A percentile compares a stretch with the other conserved stretches of the same genome.
These are phyloP conservation scores for Clausena lansium DNA, from an alignment of 345 rosid species.

Conservation along the genomic window DNA sequence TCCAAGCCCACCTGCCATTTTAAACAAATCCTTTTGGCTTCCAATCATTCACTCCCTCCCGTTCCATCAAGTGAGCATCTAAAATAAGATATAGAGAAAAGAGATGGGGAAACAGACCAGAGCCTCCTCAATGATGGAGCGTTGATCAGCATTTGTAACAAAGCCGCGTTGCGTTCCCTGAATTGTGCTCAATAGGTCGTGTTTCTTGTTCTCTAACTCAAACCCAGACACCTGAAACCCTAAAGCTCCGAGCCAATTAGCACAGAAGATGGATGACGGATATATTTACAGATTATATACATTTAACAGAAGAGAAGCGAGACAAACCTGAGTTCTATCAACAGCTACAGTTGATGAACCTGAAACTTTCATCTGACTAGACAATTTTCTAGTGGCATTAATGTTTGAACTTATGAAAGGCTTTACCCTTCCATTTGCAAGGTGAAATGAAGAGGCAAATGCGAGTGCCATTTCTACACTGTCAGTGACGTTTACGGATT, in stretches of 20 bases:
- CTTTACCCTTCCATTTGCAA: constrained; percentile 25
- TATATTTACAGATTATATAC: not conserved
- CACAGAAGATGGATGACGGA: not conserved
- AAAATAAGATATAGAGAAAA: not conserved
- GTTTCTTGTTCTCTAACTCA: constrained; percentile 65
- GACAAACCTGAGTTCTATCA: constrained; percentile 35
- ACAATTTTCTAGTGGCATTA: constrained; percentile 17
- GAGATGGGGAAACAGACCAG: constrained; percentile 41
- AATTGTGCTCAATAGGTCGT: constrained; percentile 58
- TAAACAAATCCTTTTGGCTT: not conserved
- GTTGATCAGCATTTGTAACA: constrained; percentile 62
- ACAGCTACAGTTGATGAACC: constrained; percentile 47
- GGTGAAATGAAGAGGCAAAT: constrained; percentile 37
- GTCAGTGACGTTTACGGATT: not conserved
- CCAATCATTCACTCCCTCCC: not conserved
- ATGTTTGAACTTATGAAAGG: constrained; percentile 21
- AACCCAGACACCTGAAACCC: constrained; percentile 49
- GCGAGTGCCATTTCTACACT: constrained; percentile 38
- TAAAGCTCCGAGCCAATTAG: constrained; percentile 9
- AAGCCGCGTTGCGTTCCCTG: constrained; percentile 80
- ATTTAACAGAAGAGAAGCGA: constrained; percentile 8
- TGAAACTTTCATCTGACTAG: constrained; percentile 27
- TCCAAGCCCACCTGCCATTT: constrained; percentile 66
- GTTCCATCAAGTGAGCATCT: not conserved
- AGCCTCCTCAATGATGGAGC: constrained; percentile 78